phyloP scores from a whole-genome alignment of 768 basidiomycete genomes.

The Mycena chlorophos region DNA sequence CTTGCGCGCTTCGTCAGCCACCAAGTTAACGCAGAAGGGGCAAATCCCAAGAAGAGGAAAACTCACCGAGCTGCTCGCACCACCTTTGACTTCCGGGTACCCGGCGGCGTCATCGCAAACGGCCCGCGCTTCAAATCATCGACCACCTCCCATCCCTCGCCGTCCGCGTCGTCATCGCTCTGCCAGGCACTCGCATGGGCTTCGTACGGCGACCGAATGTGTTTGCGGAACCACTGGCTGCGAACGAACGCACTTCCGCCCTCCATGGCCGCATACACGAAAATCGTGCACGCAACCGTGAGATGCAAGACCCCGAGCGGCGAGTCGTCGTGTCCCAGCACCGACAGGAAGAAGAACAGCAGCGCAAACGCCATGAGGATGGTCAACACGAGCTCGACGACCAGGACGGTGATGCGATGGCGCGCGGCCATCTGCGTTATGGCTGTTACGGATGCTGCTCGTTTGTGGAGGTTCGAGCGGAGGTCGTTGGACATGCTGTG shows the following conservation, averaged over 20 bases:
- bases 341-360: background rate
- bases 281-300: background rate
- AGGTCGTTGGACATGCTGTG: background rate
- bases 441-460: background rate
- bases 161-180: background rate
- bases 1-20: too few species aligned
- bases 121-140: background rate
- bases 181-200: background rate
- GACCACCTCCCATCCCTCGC: background rate
- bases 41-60: too few species aligned
- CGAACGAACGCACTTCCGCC: background rate
- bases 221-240: background rate
- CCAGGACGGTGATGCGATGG: background rate
- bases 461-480: background rate
- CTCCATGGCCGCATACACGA: background rate
- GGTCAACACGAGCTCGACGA: background rate
- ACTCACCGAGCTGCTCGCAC: background rate
- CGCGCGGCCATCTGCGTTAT: background rate
- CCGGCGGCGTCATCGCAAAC: background rate
- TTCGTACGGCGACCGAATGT: background rate
- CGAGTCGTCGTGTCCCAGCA: background rate
- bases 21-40: too few species aligned
- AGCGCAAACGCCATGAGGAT: background rate
- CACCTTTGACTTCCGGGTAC: background rate
- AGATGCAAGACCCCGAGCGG: background rate